Evolutionary conservation across 371 early-diverging fungal species (phyloP), one percentile per base, ranked within the genome.

Genomic region (Mortierella sp.): DNA sequence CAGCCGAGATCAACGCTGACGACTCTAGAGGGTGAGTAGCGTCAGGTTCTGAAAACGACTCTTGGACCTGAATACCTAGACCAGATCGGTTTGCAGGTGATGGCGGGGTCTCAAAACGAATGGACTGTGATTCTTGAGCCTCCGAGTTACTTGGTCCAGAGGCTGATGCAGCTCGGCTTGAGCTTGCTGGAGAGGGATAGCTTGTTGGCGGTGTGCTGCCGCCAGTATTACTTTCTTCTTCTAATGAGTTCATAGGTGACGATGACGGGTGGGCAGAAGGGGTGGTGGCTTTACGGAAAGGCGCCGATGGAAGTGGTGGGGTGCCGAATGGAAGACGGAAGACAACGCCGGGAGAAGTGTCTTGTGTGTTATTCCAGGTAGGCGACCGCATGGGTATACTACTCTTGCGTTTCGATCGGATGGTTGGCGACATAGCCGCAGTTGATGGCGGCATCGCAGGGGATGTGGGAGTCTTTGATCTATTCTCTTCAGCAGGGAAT

Each of bases 251-350:
- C 59, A 59, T 55, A 16, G 63, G 47, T 0, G 63, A 59, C 4
- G 55, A 63, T 24, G 52, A 32, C 19, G 61, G 40, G 24, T 59
- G 45, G 16, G 58, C 58, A 3, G 72, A 72, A n/a, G 72, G 55
- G 1, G 72, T 60, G 22, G 63, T 65, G 16, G 67, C 59, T 40
- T 64, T 59, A 16, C 72, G 65, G 58, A 63, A 63, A 4, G 71
- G 50, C 9, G 61, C 43, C 2, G 69, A 24, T 11, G 72, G 64
- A 8, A 72, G 9, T 8, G 70, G 28, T 52, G 79, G 74, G 3
- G 74, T 63, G 15, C 81, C 81, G 33, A 80, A 80, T 2, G 81
- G 81, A 11, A 80, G 53, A 43, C 71, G 75, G 48, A 80, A 80
- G 53, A 80, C 71, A 10, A 80, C 75, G 8, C 81, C 81, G 6